A percentile compares a stretch with the other conserved stretches of the same genome.
phyloP scores from a whole-genome alignment of 139 green algal genomes.

The Coelastrella sp. region DNA sequence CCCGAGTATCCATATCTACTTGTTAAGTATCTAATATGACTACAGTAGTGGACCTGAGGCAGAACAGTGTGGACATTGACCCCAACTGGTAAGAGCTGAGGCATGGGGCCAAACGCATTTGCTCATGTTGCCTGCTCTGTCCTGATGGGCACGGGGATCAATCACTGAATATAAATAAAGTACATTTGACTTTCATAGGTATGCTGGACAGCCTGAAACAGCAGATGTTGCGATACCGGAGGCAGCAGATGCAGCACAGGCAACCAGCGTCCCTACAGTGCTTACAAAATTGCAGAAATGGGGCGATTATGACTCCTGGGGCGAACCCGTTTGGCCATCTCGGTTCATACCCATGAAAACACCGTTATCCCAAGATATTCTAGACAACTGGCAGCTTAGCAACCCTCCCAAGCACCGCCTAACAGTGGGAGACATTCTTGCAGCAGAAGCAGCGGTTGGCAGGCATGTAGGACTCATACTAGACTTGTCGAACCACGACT shows the following conservation, averaged over 20 bases:
- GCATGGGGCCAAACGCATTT: no score
- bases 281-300: conserved; percentile 85
- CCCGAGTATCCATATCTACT: not conserved
- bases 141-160: no score
- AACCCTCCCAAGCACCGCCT: conserved; percentile 69
- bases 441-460: conserved; percentile 51
- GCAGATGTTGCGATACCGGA: not conserved
- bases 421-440: conserved; percentile 67
- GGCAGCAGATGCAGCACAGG: not conserved
- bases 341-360: conserved; percentile 61
- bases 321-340: conserved; percentile 37
- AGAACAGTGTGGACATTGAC: conserved; percentile 13
- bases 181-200: conserved; percentile 14
- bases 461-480: conserved; percentile 78
- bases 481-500: conserved; percentile 87
- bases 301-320: conserved; percentile 53
- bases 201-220: conserved; percentile 45
- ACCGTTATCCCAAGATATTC: not conserved
- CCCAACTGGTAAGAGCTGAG: not conserved
- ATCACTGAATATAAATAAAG: no score
- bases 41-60: not conserved
- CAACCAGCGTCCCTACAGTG: conserved; percentile 19
- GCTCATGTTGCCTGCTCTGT: no score
- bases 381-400: conserved; percentile 66
- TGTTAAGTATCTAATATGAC: not conserved